Percentiles rank a stretch among this genome's conserved stretches.
phyloP scores from a whole-genome alignment of 2,329 filamentous ascomycete species.

The Talaromyces sp. region DNA sequence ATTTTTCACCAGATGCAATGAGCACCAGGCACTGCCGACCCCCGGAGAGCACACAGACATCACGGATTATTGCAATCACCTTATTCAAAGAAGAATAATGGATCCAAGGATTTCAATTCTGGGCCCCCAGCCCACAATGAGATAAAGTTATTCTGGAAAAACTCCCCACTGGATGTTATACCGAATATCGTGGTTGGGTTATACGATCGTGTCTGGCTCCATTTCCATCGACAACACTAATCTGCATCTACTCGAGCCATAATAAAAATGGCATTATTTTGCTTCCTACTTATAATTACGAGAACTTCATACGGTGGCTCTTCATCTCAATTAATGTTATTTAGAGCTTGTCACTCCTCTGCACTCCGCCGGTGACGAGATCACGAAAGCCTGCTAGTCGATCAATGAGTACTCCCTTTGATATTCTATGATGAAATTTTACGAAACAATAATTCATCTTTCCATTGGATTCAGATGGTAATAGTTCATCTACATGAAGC shows the following conservation, averaged over 20 bases:
- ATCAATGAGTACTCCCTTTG: no score
- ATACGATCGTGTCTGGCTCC: neutral
- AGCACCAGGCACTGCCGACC: neutral
- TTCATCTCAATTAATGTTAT: neutral
- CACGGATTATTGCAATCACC: neutral
- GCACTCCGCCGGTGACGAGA: neutral
- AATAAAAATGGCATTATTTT: neutral
- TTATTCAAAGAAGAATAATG: neutral
- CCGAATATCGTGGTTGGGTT: neutral
- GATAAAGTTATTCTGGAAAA: neutral
- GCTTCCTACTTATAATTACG: neutral
- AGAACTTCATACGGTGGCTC: no score
- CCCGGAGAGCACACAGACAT: neutral
- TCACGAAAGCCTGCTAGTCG: no score
- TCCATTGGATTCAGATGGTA: no score
- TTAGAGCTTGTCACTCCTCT: neutral
- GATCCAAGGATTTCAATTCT: neutral
- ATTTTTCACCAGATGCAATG: no score
- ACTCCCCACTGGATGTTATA: neutral
- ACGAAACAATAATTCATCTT: no score
- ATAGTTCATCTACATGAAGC: no score
- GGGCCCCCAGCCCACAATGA: no score
- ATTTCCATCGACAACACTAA: neutral
- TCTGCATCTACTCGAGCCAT: neutral
- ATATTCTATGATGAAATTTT: no score